phyloP scores from a whole-genome alignment of 164 flowering plant species.

The Sedum album region DNA sequence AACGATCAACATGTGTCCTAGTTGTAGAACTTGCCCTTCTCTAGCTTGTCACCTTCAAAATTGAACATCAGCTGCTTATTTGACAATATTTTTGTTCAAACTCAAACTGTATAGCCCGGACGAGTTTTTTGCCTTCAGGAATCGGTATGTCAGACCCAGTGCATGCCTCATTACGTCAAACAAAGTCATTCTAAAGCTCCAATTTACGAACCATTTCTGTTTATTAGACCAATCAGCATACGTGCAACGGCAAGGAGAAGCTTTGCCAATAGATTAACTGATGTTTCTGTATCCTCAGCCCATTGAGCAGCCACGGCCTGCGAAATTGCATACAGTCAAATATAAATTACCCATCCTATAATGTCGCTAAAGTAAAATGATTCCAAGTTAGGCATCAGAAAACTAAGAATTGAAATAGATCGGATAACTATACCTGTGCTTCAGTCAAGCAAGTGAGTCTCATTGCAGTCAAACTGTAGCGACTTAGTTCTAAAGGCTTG shows the following conservation, averaged over 20 bases:
- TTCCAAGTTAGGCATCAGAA: neutral
- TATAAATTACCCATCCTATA: neutral
- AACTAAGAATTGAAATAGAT: neutral
- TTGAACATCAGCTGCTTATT: constrained; percentile 41
- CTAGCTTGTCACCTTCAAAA: neutral
- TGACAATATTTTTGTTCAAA: constrained; percentile 29
- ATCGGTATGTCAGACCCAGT: constrained; percentile 34
- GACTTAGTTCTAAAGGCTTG: constrained; percentile 43
- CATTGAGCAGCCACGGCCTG: constrained; percentile 50
- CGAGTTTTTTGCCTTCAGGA: constrained; percentile 41
- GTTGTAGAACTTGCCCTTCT: neutral
- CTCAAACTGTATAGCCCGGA: constrained; percentile 27
- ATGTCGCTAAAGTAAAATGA: neutral
- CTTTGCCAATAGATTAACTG: constrained; percentile 43
- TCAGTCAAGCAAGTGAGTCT: constrained; percentile 65
- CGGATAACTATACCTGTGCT: constrained; percentile 42
- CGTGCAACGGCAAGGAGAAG: constrained; percentile 48
- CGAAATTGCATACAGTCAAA: neutral
- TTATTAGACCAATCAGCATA: constrained; percentile 36
- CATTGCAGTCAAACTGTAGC: constrained; percentile 33
- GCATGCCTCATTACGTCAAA: constrained; percentile 40
- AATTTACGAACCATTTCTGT: constrained; percentile 31
- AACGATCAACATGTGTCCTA: neutral
- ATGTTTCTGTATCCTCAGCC: constrained; percentile 51
- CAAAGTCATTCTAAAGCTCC: constrained; percentile 50